Conservation (phyloP, 2,329 filamentous ascomycete species). For the Myrmaecium sp. region DNA sequence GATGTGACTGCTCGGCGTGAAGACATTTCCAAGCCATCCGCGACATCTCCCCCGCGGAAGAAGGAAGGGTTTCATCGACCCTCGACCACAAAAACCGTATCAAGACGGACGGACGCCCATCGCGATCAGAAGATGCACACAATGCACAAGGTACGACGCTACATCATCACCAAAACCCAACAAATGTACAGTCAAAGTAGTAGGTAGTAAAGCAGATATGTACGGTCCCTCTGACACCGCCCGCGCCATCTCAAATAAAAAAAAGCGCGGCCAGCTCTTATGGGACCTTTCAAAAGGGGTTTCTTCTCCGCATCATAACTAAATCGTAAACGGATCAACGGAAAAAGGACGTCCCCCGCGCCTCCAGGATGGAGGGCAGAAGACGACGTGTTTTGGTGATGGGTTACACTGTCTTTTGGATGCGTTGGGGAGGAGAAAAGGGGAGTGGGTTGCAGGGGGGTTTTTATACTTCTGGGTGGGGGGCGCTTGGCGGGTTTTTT, state of each 20-base stretch:
- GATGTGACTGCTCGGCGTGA: too few species aligned
- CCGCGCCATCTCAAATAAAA: not conserved
- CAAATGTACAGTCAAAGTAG: too few species aligned
- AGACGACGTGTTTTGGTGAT: not conserved
- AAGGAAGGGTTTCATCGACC: too few species aligned
- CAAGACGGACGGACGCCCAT: too few species aligned
- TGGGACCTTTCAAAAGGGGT: not conserved
- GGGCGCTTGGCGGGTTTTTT: too few species aligned
- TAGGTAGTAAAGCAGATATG: constrained; percentile 1
- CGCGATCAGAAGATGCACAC: too few species aligned
- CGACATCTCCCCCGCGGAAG: too few species aligned
- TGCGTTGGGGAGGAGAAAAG: constrained; percentile 3
- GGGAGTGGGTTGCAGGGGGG: not conserved
- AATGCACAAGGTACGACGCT: too few species aligned
- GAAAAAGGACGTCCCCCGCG: constrained; percentile 1
- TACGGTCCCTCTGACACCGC: constrained; percentile 4
- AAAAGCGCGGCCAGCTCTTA: constrained; percentile 3
- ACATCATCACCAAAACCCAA: too few species aligned
- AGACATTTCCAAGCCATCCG: too few species aligned
- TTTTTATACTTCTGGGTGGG: constrained; percentile 1
- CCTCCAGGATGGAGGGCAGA: not conserved
- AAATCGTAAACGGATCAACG: constrained; percentile 1
- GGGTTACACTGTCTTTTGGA: constrained; percentile 3
- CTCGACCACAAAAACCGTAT: too few species aligned
- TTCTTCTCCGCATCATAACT: constrained; percentile 3